These are phyloP conservation scores for Serendipita sp. DNA, from an alignment of 768 basidiomycete genomes.

Conservation along the genomic window DNA sequence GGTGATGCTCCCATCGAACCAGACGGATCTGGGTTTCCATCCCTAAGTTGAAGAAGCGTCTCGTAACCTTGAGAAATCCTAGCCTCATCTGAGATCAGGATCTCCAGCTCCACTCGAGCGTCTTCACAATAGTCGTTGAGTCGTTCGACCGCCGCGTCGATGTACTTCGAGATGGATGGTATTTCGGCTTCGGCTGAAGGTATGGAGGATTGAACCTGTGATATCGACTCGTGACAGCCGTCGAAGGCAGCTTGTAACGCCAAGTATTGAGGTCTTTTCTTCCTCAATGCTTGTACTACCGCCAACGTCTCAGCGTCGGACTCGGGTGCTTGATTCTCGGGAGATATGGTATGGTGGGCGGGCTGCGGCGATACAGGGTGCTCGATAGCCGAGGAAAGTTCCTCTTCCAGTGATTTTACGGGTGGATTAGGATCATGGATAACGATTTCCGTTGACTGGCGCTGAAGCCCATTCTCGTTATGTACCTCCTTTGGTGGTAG, in stretches of 20 bases:
- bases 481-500: no score
- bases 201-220: slow-evolving; percentile 32
- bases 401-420: no score
- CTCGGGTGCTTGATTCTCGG: no score
- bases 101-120: slow-evolving; percentile 69
- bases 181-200: slow-evolving; percentile 8
- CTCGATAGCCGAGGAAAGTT: no score
- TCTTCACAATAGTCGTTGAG: slow-evolving; percentile 66
- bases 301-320: background rate
- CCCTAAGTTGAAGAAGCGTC: slow-evolving; percentile 44
- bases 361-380: no score
- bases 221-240: slow-evolving; percentile 53
- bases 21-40: background rate
- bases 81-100: slow-evolving; percentile 55
- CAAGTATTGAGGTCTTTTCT: slow-evolving; percentile 32
- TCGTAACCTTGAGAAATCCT: slow-evolving; percentile 51
- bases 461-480: no score
- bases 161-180: slow-evolving; percentile 16
- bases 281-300: background rate
- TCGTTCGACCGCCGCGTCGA: slow-evolving; percentile 42
- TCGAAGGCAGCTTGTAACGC: slow-evolving; percentile 45
- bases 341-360: no score
- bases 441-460: no score
- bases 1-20: slow-evolving; percentile 13
- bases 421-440: no score